phyloP scores from a whole-genome alignment of 1,284 basidiomycete genomes.

The Cystobasidium pallidum region DNA sequence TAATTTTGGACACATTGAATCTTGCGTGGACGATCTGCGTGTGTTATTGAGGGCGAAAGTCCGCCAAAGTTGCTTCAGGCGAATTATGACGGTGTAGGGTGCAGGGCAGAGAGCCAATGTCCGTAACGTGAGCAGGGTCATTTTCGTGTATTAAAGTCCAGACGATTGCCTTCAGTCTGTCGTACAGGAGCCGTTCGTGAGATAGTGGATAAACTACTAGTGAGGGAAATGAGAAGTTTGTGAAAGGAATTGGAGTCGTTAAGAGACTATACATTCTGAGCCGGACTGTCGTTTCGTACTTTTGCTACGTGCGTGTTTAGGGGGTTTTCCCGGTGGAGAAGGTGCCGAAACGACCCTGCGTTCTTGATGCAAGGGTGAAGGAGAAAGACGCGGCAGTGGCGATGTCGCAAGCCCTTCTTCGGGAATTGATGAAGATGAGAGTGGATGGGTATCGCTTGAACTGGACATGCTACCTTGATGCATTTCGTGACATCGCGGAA shows the following conservation, averaged over 20 bases:
- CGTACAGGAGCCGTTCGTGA: too few relatives aligned
- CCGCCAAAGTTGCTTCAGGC: too few relatives aligned
- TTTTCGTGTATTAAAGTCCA: too few relatives aligned
- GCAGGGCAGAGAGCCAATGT: too few relatives aligned
- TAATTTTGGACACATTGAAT: too few relatives aligned
- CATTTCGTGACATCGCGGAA: constrained; percentile 31
- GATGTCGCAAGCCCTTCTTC: constrained; percentile 8
- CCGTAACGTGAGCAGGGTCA: too few relatives aligned
- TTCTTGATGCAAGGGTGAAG: constrained; percentile 2
- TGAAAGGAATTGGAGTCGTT: not conserved
- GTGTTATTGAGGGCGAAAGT: too few relatives aligned
- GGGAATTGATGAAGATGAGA: constrained; percentile 28
- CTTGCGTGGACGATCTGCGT: too few relatives aligned
- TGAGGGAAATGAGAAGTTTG: too few relatives aligned
- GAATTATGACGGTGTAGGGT: too few relatives aligned
- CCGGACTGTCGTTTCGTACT: constrained; percentile 15
- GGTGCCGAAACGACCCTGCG: not conserved
- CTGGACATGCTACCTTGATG: constrained; percentile 31
- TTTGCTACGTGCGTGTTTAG: constrained; percentile 13
- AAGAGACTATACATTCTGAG: constrained; percentile 16
- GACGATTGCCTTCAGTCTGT: too few relatives aligned
- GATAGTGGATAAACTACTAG: too few relatives aligned
- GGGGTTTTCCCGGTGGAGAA: not conserved
- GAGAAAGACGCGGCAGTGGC: not conserved
- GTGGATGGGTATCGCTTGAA: constrained; percentile 33